Evolutionary conservation across 2,329 filamentous ascomycete species (phyloP).

Genomic region (Beauveria asiatica): DNA sequence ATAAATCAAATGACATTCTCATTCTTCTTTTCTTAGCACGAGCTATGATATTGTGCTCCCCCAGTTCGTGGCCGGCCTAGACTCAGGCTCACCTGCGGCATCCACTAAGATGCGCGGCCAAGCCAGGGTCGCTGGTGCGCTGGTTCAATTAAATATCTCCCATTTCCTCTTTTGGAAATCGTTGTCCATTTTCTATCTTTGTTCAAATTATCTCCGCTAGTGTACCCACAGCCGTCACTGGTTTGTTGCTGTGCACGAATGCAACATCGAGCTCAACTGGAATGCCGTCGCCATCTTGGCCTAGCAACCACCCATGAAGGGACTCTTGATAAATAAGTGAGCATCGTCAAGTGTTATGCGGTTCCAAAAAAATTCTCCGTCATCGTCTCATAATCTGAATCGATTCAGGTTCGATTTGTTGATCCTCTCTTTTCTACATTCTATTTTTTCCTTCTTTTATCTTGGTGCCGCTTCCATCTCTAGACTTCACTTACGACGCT

Average conservation of each 20-base stretch:
- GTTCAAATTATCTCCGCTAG: not conserved
- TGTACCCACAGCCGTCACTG: not conserved
- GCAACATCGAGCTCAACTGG: conserved; percentile 14
- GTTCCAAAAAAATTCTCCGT: not conserved
- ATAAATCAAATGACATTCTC: not conserved
- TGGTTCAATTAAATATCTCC: not conserved
- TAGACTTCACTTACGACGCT: not conserved
- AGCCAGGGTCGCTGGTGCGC: not conserved
- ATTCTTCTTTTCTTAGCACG: not conserved
- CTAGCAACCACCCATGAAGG: not conserved
- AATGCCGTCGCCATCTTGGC: conserved; percentile 27
- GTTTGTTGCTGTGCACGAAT: not conserved
- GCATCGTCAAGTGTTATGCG: not conserved
- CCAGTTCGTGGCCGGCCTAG: not conserved
- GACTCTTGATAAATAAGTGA: conserved; percentile 16
- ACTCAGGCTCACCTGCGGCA: not conserved
- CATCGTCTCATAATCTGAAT: not conserved
- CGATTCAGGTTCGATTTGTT: not conserved
- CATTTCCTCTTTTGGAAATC: not conserved
- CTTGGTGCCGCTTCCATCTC: not conserved
- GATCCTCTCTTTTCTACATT: not conserved
- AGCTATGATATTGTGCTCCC: not conserved
- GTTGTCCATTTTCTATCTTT: not conserved
- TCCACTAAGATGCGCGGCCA: not conserved
- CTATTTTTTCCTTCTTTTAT: not conserved